Conservation (phyloP, 1,139 yeast genomes). For the Pichia sp. region DNA sequence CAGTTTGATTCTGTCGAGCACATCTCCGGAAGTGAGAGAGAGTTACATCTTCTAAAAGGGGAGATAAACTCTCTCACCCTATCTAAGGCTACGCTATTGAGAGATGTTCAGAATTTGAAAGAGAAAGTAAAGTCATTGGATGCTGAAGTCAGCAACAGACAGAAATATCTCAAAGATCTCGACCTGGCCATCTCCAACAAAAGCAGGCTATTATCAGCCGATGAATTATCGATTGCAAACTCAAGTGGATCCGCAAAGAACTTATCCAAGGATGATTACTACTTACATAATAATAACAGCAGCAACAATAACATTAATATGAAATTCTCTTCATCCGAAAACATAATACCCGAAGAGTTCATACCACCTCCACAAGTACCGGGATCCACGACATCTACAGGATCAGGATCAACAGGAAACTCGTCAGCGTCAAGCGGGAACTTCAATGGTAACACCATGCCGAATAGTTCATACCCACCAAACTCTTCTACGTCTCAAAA, state of each 20-base stretch:
- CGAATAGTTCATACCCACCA: constrained; percentile 1
- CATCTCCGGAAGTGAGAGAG: constrained; percentile 26
- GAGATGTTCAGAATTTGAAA: constrained; percentile 29
- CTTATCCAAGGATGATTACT: constrained; percentile 6
- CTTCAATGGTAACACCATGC: too few species aligned
- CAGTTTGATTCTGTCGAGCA: constrained; percentile 8
- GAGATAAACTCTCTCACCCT: constrained; percentile 39
- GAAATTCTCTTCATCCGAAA: constrained; percentile 6
- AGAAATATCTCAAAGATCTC: constrained; percentile 16
- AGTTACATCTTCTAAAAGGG: constrained; percentile 31
- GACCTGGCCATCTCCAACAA: constrained; percentile 12
- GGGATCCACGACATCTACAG: background rate
- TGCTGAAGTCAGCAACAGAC: constrained; percentile 19
- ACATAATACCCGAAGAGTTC: constrained; percentile 1
- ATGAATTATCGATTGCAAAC: constrained; percentile 7
- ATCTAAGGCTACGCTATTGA: constrained; percentile 26
- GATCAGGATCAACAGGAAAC: background rate
- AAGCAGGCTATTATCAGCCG: constrained; percentile 4
- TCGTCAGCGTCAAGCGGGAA: background rate
- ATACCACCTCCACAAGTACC: background rate
- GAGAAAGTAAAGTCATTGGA: constrained; percentile 23
- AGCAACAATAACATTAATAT: background rate
- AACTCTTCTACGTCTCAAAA: constrained; percentile 4
- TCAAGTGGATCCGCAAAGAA: constrained; percentile 6
- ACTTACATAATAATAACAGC: background rate